Conservation (phyloP, 148 eudicot species). For the Rhododendron mucronatum region DNA sequence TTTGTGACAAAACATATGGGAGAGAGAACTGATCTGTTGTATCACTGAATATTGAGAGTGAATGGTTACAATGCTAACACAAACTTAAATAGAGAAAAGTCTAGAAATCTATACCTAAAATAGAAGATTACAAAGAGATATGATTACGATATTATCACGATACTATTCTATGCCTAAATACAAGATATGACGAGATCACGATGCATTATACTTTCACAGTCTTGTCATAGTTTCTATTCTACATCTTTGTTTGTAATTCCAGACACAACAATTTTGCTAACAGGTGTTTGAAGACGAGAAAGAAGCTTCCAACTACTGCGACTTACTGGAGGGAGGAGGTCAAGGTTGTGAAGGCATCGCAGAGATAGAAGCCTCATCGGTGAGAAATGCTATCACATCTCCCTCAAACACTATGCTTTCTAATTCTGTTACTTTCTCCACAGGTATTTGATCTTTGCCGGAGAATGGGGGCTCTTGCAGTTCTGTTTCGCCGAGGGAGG, state of each 20-base stretch:
- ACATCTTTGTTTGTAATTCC: background rate
- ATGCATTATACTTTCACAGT: background rate
- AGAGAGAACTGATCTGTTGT: too few species aligned
- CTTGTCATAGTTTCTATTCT: background rate
- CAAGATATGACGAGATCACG: too few species aligned
- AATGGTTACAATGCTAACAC: too few species aligned
- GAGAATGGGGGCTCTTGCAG: constrained; percentile 81
- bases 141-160: too few species aligned
- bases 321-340: constrained; percentile 82
- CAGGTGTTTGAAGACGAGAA: constrained; percentile 95
- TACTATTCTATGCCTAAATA: too few species aligned
- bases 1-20: too few species aligned
- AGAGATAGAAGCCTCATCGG: constrained; percentile 92
- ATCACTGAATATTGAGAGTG: too few species aligned
- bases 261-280: background rate
- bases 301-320: constrained; percentile 85
- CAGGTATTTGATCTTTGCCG: constrained; percentile 90
- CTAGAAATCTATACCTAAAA: too few species aligned
- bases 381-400: constrained; percentile 33
- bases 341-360: constrained; percentile 96
- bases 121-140: too few species aligned
- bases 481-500: constrained; percentile 67
- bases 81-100: too few species aligned
- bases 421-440: constrained; percentile 5
- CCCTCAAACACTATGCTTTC: background rate